These are phyloP conservation scores for Phyllosticta citribraziliensis DNA, from an alignment of 2,329 filamentous ascomycete species.

Conservation along the genomic window DNA sequence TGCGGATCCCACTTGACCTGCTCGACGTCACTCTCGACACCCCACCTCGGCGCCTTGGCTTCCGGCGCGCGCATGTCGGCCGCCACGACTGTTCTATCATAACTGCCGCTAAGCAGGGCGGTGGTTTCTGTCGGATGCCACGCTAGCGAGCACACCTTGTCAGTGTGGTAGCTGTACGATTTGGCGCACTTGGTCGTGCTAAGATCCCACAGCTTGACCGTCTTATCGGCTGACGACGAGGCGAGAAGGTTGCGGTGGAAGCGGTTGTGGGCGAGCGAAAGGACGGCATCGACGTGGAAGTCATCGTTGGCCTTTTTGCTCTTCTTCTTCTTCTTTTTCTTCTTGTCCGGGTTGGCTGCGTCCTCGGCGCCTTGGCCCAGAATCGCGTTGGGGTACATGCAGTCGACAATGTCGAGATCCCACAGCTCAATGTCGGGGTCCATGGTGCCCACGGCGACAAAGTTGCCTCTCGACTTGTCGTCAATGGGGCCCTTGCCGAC, in stretches of 20 bases:
- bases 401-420: constrained; percentile 92
- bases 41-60: constrained; percentile 72
- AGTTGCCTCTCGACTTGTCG: constrained; percentile 68
- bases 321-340: constrained; percentile 83
- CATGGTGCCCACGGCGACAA: constrained; percentile 91
- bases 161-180: constrained; percentile 90
- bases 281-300: constrained; percentile 88
- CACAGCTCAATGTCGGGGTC: constrained; percentile 98
- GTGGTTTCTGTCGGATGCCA: constrained; percentile 88
- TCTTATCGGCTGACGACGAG: constrained; percentile 91
- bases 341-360: constrained; percentile 46
- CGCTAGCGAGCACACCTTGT: constrained; percentile 92
- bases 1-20: constrained; percentile 88
- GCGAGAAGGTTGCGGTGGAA: constrained; percentile 90
- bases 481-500: constrained; percentile 59
- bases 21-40: constrained; percentile 93
- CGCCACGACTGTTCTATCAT: constrained; percentile 89
- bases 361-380: constrained; percentile 58
- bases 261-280: constrained; percentile 84
- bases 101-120: constrained; percentile 82
- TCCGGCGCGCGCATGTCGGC: constrained; percentile 93
- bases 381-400: constrained; percentile 97
- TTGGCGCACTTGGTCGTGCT: constrained; percentile 88
- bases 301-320: constrained; percentile 77
- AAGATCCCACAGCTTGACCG: constrained; percentile 95